Percentiles rank a stretch among this genome's conserved stretches.
phyloP scores from a whole-genome alignment of 768 basidiomycete genomes.

The Podaxis sp. region DNA sequence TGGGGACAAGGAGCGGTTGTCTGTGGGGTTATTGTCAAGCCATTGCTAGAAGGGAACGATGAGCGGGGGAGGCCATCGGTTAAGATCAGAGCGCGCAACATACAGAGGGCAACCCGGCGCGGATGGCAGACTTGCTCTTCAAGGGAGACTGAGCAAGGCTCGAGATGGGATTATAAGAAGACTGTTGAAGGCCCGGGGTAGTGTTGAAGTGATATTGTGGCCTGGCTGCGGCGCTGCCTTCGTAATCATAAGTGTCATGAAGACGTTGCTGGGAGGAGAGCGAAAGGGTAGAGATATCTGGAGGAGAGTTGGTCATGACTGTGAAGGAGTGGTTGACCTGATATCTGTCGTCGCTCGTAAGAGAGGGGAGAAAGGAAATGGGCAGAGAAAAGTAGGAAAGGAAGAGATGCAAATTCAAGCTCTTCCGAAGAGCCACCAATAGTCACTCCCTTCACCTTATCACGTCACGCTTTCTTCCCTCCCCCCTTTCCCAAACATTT shows the following conservation, averaged over 20 bases:
- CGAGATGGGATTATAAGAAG: conserved; percentile 57
- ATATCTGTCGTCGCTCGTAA: conserved; percentile 33
- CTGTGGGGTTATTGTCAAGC: conserved; percentile 72
- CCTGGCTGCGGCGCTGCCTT: conserved; percentile 56
- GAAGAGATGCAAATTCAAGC: conserved; percentile 20
- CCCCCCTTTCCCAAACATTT: neutral
- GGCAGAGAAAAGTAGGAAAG: conserved; percentile 28
- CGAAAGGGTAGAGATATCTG: conserved; percentile 77
- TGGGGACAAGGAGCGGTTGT: conserved; percentile 80
- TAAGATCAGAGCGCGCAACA: conserved; percentile 32
- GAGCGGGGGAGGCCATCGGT: conserved; percentile 21
- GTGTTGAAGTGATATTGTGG: conserved; percentile 73
- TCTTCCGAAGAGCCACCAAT: neutral
- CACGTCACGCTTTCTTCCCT: conserved; percentile 1
- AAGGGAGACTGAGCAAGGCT: conserved; percentile 64
- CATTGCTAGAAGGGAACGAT: conserved; percentile 63
- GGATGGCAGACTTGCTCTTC: conserved; percentile 65
- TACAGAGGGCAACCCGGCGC: conserved; percentile 75
- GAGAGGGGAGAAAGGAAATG: conserved; percentile 28
- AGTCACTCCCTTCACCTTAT: neutral
- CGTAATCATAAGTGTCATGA: conserved; percentile 86
- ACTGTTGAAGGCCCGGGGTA: conserved; percentile 54
- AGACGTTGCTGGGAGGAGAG: conserved; percentile 78
- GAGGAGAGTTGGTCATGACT: conserved; percentile 81
- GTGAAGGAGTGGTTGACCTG: conserved; percentile 25